A percentile compares a stretch with the other conserved stretches of the same genome.
phyloP scores from a whole-genome alignment of 2,329 filamentous ascomycete species.

The Diaporthe sp. region DNA sequence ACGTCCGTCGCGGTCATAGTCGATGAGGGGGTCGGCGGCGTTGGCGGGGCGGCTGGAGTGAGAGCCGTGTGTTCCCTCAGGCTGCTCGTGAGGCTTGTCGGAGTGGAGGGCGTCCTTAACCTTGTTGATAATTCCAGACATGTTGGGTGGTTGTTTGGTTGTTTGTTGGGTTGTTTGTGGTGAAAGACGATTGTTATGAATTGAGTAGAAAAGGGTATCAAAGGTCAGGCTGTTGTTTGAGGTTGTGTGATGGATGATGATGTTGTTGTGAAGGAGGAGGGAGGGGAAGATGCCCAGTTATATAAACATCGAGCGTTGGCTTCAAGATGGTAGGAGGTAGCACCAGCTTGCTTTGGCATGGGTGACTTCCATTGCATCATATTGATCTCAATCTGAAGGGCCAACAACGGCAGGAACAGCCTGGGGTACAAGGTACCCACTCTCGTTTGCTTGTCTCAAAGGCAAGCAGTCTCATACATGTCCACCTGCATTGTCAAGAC shows the following conservation, averaged over 20 bases:
- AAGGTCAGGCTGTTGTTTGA: not conserved
- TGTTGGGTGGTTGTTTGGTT: slow-evolving; percentile 53
- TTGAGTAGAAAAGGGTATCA: not conserved
- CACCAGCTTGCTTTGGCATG: not conserved
- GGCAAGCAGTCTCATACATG: slow-evolving; percentile 9
- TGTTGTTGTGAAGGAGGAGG: not conserved
- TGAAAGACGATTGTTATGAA: slow-evolving; percentile 34
- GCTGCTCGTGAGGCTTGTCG: slow-evolving; percentile 53
- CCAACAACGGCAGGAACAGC: slow-evolving; percentile 3
- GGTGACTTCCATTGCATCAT: slow-evolving; percentile 27
- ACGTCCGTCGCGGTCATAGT: slow-evolving; percentile 62
- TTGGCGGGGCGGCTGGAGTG: slow-evolving; percentile 60
- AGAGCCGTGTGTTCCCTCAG: slow-evolving; percentile 54
- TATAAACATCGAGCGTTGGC: slow-evolving; percentile 6
- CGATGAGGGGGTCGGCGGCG: slow-evolving; percentile 64
- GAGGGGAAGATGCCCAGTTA: not conserved
- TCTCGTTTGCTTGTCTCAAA: not conserved
- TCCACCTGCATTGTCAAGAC: not conserved
- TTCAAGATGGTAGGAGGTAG: not conserved
- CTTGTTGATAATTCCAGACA: slow-evolving; percentile 72
- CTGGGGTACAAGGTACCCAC: slow-evolving; percentile 13
- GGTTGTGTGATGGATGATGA: slow-evolving; percentile 10
- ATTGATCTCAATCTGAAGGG: not conserved
- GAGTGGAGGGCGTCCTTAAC: slow-evolving; percentile 68
- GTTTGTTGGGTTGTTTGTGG: slow-evolving; percentile 35